These are phyloP conservation scores for Mycena kentingensis DNA, from an alignment of 768 basidiomycete genomes.

Conservation along the genomic window DNA sequence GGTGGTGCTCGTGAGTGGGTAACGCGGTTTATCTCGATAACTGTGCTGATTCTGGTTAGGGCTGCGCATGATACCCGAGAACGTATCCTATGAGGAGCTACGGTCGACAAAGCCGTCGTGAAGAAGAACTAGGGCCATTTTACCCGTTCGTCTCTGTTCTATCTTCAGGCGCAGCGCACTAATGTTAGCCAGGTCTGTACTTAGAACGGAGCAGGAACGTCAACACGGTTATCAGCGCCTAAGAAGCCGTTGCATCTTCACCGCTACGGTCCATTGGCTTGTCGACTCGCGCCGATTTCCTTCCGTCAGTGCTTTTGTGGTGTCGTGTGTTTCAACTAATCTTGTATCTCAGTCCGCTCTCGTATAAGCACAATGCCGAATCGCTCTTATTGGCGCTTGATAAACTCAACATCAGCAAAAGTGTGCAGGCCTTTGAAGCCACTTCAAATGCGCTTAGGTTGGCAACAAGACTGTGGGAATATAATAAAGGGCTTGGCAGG, in stretches of 20 bases:
- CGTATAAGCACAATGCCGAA: slow-evolving; percentile 99
- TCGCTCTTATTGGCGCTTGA: slow-evolving; percentile 94
- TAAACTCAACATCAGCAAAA: too few species aligned
- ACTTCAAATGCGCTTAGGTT: too few species aligned
- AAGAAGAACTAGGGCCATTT: slow-evolving; percentile 99
- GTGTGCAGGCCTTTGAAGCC: too few species aligned
- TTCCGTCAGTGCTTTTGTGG: slow-evolving; percentile 64
- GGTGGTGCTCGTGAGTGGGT: slow-evolving; percentile 86
- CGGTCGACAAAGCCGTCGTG: slow-evolving; percentile 97
- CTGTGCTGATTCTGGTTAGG: slow-evolving; percentile 36
- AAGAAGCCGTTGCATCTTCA: slow-evolving; percentile 99
- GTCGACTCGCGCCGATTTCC: slow-evolving; percentile 98
- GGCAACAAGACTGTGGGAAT: too few species aligned
- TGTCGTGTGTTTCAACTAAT: too few species aligned
- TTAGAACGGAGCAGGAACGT: slow-evolving; percentile 98
- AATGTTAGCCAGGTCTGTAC: slow-evolving; percentile 86
- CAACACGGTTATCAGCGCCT: slow-evolving; percentile 99
- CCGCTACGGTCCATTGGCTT: slow-evolving; percentile 98
- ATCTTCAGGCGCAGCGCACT: too few species aligned
- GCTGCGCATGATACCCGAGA: slow-evolving; percentile 98
- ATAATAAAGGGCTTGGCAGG: too few species aligned
- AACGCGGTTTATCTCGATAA: neutral
- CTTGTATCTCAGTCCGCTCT: slow-evolving; percentile 70
- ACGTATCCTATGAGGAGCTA: slow-evolving; percentile 94
- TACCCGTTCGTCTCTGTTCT: too few species aligned